Percentiles rank a stretch among this genome's conserved stretches.
These are phyloP conservation scores for Dendrobium catenatum DNA, from an alignment of 106 monocot genomes.

Conservation along the genomic window DNA sequence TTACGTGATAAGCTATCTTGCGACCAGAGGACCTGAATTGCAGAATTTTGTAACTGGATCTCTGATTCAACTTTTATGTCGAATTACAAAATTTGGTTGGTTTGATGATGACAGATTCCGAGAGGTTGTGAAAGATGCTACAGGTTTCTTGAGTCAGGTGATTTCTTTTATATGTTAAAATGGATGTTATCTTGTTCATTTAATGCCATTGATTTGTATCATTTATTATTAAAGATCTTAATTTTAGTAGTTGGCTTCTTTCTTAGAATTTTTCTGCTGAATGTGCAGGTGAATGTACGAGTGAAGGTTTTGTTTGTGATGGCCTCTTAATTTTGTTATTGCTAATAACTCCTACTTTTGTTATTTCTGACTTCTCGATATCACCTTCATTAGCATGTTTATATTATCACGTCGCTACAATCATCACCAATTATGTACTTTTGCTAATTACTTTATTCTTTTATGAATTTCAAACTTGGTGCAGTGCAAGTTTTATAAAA, in stretches of 20 bases:
- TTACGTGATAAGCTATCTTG: conserved; percentile 94
- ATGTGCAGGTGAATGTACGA: neutral
- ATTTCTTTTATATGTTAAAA: neutral
- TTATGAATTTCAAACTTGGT: neutral
- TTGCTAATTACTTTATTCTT: neutral
- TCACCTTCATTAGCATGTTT: neutral
- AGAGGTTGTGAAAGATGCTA: conserved; percentile 72
- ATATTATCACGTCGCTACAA: neutral
- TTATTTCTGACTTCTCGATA: neutral
- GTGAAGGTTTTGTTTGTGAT: neutral
- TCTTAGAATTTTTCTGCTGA: neutral
- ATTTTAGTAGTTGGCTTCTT: neutral
- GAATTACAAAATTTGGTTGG: conserved; percentile 98
- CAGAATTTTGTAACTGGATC: conserved; percentile 82
- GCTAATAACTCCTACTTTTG: neutral
- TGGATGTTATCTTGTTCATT: neutral
- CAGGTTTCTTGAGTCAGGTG: conserved; percentile 86
- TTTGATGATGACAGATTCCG: conserved; percentile 97
- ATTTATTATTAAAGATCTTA: neutral
- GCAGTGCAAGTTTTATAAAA: neutral
- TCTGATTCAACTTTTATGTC: conserved; percentile 86
- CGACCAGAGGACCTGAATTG: conserved; percentile 84
- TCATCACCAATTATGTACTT: neutral
- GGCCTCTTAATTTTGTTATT: conserved; percentile 1
- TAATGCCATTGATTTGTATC: neutral